These are phyloP conservation scores for Cucumis hystrix DNA, from an alignment of 306 rosid species.

Conservation along the genomic window DNA sequence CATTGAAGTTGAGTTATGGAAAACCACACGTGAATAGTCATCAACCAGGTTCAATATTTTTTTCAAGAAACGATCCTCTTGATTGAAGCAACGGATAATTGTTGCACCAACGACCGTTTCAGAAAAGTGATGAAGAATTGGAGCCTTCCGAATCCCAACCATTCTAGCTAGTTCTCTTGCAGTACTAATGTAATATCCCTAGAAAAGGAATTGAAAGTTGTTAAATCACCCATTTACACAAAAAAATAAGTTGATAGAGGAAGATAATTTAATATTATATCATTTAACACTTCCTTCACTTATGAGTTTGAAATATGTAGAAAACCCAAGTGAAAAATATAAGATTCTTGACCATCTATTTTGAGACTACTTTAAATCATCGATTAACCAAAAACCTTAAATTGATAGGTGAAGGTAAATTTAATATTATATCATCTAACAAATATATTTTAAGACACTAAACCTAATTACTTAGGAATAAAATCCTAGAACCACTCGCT, in stretches of 20 bases:
- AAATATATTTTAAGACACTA: background rate
- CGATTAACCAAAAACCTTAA: too few relatives aligned
- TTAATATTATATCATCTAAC: too few relatives aligned
- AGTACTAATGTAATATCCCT: slow-evolving; percentile 68
- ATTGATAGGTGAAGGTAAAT: too few relatives aligned
- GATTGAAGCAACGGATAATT: slow-evolving; percentile 61
- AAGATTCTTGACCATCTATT: too few relatives aligned
- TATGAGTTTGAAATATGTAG: too few relatives aligned
- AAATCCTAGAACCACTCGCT: background rate
- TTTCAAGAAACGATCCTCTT: slow-evolving; percentile 37
- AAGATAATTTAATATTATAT: too few relatives aligned
- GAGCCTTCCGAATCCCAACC: slow-evolving; percentile 73
- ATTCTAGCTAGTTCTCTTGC: slow-evolving; percentile 79
- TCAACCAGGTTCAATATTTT: slow-evolving; percentile 35
- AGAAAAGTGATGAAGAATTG: slow-evolving; percentile 75
- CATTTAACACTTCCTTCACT: too few relatives aligned
- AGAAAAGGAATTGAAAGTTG: background rate
- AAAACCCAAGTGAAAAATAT: too few relatives aligned
- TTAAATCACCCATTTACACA: too few relatives aligned
- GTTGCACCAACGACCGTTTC: slow-evolving; percentile 57
- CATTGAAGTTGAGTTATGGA: slow-evolving; percentile 71
- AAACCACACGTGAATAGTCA: slow-evolving; percentile 58
- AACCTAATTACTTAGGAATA: background rate
- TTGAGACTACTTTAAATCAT: too few relatives aligned
- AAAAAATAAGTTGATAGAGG: too few relatives aligned